These are phyloP conservation scores for Flaveria trinervia DNA, from an alignment of 129 eudicot species.

Conservation along the genomic window DNA sequence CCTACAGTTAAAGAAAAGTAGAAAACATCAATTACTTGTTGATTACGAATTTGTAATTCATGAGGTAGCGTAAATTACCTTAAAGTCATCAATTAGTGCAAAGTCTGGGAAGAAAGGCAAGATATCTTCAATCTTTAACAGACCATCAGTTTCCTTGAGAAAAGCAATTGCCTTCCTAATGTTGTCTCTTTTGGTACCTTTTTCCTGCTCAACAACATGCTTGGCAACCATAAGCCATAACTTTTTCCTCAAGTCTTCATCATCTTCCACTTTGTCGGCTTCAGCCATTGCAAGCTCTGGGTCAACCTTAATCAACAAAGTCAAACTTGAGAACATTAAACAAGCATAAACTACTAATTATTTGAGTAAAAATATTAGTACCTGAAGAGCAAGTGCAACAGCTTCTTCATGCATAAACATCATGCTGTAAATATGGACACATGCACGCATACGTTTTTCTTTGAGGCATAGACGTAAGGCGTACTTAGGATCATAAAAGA, in stretches of 20 bases:
- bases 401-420: constrained; percentile 99
- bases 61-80: constrained; percentile 38
- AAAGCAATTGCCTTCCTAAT: constrained; percentile 96
- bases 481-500: constrained; percentile 96
- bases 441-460: constrained; percentile 92
- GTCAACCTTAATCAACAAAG: constrained; percentile 63
- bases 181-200: constrained; percentile 94
- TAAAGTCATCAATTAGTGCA: constrained; percentile 86
- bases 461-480: constrained; percentile 93
- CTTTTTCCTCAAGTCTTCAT: constrained; percentile 90
- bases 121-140: constrained; percentile 92
- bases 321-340: constrained; percentile 5
- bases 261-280: constrained; percentile 98
- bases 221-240: constrained; percentile 99
- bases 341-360: neutral
- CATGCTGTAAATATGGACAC: constrained; percentile 98
- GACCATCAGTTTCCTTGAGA: constrained; percentile 93
- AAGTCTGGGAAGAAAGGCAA: constrained; percentile 96
- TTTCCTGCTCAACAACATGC: constrained; percentile 92
- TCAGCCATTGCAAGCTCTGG: constrained; percentile 99
- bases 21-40: constrained; percentile 2
- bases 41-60: neutral
- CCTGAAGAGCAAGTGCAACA: constrained; percentile 99
- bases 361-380: constrained; percentile 23
- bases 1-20: constrained; percentile 43